A percentile compares a stretch with the other conserved stretches of the same genome.
Conservation (phyloP, 768 basidiomycete genomes). For the Mycena vitilis region DNA sequence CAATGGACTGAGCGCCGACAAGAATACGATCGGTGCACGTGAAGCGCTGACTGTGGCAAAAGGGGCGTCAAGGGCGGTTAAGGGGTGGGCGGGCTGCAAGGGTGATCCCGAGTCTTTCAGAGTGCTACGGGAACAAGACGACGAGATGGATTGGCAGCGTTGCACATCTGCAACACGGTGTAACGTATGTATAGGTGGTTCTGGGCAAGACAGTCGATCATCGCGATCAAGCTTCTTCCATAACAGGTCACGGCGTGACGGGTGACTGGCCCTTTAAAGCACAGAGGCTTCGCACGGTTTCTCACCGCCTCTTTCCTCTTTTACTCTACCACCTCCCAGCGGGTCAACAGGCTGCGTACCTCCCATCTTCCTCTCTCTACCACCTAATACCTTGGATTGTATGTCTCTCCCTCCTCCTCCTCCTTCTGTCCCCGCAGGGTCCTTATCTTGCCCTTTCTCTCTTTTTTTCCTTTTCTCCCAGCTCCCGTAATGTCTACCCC, state of each 20-base stretch:
- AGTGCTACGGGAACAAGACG: too few species aligned
- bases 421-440: slow-evolving; percentile 30
- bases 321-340: slow-evolving; percentile 63
- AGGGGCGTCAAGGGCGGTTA: background rate
- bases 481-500: slow-evolving; percentile 88
- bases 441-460: slow-evolving; percentile 32
- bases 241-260: background rate
- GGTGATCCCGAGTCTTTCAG: background rate
- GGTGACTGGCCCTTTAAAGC: slow-evolving; percentile 32
- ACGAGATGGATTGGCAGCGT: too few species aligned
- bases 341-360: slow-evolving; percentile 63
- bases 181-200: too few species aligned
- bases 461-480: slow-evolving; percentile 36
- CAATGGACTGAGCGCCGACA: background rate
- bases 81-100: background rate
- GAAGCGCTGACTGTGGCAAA: too few species aligned
- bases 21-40: slow-evolving; percentile 6
- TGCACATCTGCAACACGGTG: too few species aligned
- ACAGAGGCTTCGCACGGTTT: slow-evolving; percentile 47
- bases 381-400: slow-evolving; percentile 52
- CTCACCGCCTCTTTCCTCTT: slow-evolving; percentile 59
- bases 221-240: background rate
- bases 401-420: slow-evolving; percentile 56
- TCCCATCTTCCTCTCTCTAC: slow-evolving; percentile 69
- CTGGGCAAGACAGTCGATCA: too few species aligned